Conservation (phyloP, 768 basidiomycete genomes). For the Coprinopsis cinerea region DNA sequence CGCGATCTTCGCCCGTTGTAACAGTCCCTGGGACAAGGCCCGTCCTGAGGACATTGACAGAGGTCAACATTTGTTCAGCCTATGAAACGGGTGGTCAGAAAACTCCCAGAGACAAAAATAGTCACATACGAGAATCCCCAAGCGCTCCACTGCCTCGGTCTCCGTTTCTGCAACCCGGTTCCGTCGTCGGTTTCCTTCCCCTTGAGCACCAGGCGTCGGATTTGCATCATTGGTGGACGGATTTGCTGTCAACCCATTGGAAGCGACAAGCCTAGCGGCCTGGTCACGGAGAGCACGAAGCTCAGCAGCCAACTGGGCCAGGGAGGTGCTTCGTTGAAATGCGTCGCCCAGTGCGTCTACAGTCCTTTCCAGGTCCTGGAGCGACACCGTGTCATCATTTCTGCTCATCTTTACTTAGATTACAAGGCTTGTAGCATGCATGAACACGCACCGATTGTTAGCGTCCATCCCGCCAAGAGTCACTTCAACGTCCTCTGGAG, state of each 20-base stretch:
- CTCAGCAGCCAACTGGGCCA: neutral
- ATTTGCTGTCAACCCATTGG: neutral
- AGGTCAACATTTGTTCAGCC: constrained; percentile 30
- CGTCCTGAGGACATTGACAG: constrained; percentile 12
- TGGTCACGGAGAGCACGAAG: neutral
- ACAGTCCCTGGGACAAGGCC: constrained; percentile 9
- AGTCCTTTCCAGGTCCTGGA: neutral
- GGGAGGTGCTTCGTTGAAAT: neutral
- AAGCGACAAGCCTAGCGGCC: neutral
- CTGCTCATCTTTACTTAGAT: neutral
- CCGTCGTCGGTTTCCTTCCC: constrained; percentile 11
- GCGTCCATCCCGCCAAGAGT: neutral
- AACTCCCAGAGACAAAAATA: neutral
- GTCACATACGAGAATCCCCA: constrained; percentile 26
- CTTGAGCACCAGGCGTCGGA: neutral
- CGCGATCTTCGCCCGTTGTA: constrained; percentile 6
- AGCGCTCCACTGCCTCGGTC: constrained; percentile 21
- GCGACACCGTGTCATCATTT: neutral
- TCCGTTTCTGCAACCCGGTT: constrained; percentile 12
- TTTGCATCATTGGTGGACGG: neutral
- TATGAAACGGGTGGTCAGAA: constrained; percentile 11
- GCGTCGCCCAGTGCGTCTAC: neutral
- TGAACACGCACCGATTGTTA: neutral
- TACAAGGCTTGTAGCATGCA: neutral
- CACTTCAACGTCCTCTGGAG: neutral